Evolutionary conservation across 176 grass and related monocot genomes (phyloP), one percentile per base, ranked within the genome.

Genomic region (Dactylis glomerata): DNA sequence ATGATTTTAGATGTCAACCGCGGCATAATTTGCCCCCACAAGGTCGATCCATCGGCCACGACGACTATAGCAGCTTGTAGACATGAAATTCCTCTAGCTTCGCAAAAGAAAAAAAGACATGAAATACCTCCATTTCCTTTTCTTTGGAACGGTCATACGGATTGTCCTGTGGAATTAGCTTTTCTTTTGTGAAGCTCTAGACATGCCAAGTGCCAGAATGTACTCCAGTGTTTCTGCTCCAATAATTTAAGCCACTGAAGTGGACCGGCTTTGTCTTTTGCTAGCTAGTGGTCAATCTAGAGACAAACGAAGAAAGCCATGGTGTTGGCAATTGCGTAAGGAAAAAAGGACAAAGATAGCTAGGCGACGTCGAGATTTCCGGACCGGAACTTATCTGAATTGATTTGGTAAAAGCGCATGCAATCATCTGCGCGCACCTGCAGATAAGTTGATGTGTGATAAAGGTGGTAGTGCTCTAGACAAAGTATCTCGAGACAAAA

Each of bases 181-280:
- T 45, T 32, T n/a, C 50, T 45, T n/a, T n/a, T 23, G 24, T 72
- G 24, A 28, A 40, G 64, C 33, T 4, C 8, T 22, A 28, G 9
- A 82, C 23, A 11, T 27, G 64, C 31, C 36, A 81, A 81, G 65
- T 38, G 33, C 54, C 14, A 10, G 63, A n/a, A 67, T 66, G 3
- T 81, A 15, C 78, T 50, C 27, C 28, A 22, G 11, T 38, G 10
- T 13, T 31, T 5, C 22, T 34, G 38, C 75, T 34, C 26, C 75
- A 72, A 79, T 86, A 79, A 86, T 86, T 86, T 32, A 40, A 71
- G 20, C 8, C 2, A 9, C 19, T 36, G 64, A 56, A 9, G 76
- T 27, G 3, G 84, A 38, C 50, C 6, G 19, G 63, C 26, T 30
- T 8, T 33, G 30, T 14, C 13, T 58, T 58, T 77, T 7, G 33